These are phyloP conservation scores for Acacia concinna DNA, from an alignment of 331 rosid species.

Conservation along the genomic window DNA sequence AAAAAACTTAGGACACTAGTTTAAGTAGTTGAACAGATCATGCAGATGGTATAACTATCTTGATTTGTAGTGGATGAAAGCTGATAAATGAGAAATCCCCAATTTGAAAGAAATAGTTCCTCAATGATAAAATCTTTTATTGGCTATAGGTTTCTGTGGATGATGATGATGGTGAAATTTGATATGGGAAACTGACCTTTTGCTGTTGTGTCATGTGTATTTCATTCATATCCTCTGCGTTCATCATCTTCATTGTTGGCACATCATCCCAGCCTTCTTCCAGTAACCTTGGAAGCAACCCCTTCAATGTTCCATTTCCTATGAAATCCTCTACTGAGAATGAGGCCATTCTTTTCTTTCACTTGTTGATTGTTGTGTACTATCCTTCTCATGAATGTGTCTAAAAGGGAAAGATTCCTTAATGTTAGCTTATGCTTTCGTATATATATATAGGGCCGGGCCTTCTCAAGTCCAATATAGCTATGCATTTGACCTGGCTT, in stretches of 20 bases:
- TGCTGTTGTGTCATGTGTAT: conserved; percentile 69
- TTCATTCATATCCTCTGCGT: conserved; percentile 70
- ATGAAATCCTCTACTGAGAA: conserved; percentile 77
- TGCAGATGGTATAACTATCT: not conserved
- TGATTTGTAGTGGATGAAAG: not conserved
- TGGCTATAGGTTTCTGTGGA: not conserved
- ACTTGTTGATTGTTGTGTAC: conserved; percentile 13
- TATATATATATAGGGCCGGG: conserved; percentile 8
- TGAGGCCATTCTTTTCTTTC: conserved; percentile 63
- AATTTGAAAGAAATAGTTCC: not conserved
- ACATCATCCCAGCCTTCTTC: conserved; percentile 97
- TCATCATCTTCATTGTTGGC: conserved; percentile 84
- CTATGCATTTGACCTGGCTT: conserved; percentile 4
- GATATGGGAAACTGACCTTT: conserved; percentile 53
- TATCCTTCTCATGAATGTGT: conserved; percentile 11
- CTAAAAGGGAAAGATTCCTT: conserved; percentile 3
- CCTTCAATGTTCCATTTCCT: conserved; percentile 80
- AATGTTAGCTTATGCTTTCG: not conserved
- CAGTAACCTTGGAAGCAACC: conserved; percentile 57
- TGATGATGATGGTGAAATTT: conserved; percentile 37
- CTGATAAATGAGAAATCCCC: conserved; percentile 1
- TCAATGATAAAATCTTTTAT: not conserved
- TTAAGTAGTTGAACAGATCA: not conserved
- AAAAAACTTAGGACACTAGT: not conserved
- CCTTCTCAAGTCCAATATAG: not conserved